Evolutionary conservation across 164 flowering plant species (phyloP), one percentile per base, ranked within the genome.

Genomic region (Vitis labrusca): DNA sequence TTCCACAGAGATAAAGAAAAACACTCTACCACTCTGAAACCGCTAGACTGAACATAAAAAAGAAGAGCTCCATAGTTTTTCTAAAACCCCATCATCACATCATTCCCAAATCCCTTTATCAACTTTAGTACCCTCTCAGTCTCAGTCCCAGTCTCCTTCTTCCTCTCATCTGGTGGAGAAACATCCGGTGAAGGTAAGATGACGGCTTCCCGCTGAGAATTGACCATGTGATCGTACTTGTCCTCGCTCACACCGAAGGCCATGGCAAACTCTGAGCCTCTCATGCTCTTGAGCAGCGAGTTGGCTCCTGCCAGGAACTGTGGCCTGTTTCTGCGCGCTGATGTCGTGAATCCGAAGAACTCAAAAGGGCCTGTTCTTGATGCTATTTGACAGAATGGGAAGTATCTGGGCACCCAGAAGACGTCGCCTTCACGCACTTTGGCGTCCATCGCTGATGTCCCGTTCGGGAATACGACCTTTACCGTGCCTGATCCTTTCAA

Each of bases 341-440:
- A 88, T 0, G 99, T 91, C 5, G 97, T 91, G 90, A 95, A 95
- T 9, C 99, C 98, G 48, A 95, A 89, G 89, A 95, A 91, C 88
- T 88, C 94, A 64, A 95, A 61, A 1, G 93, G 90, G 3, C 93
- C 97, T 2, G 76, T 59, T n/a, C 84, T 44, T 0, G 98, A 89
- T 3, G 99, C 94, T 8, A 93, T 89, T 59, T 95, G 98, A 74
- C 96, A 91, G 89, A 95, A 95, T 0, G 99, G 92, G 85, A 90
- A 90, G 84, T 86, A 93, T 27, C 86, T 81, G 0, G 98, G 99
- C 7, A 91, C 80, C 89, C 86, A 86, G 70, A 95, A 95, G 23
- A 87, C 90, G 52, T 90, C 93, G 0, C 97, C 99, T 79, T 85
- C 88, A 27, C 16, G 62, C 66, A 95, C 90, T 61, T 70, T 52